Percentiles rank a stretch among this genome's conserved stretches.
Conservation (phyloP, 306 rosid genomes). For the Malus domestica region DNA sequence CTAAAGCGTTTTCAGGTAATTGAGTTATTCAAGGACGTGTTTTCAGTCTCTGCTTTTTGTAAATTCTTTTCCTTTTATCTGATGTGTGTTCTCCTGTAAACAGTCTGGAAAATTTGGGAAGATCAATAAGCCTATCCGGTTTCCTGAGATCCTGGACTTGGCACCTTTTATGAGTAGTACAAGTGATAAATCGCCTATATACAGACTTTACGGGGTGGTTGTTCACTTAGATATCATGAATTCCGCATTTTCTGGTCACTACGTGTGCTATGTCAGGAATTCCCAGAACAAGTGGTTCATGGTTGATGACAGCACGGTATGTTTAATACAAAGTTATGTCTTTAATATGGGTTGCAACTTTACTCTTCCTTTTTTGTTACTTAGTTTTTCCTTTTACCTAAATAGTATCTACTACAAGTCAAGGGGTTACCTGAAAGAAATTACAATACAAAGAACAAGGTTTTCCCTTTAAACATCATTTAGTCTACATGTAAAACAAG, state of each 20-base stretch:
- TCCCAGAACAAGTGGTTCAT: conserved; percentile 92
- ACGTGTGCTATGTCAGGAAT: conserved; percentile 87
- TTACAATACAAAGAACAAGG: background rate
- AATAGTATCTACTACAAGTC: background rate
- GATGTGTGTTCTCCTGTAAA: background rate
- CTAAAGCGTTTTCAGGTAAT: conserved; percentile 93
- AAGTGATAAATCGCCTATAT: conserved; percentile 78
- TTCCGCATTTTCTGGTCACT: conserved; percentile 94
- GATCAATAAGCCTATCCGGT: conserved; percentile 81
- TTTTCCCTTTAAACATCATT: background rate
- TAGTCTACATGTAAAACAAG: background rate
- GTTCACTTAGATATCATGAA: conserved; percentile 95
- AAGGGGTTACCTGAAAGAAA: background rate
- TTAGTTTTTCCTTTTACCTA: background rate
- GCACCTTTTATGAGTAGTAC: conserved; percentile 89
- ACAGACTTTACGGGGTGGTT: conserved; percentile 80
- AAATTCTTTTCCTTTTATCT: background rate
- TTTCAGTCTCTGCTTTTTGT: conserved; percentile 1
- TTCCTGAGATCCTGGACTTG: conserved; percentile 77
- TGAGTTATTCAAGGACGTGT: background rate
- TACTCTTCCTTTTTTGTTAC: background rate
- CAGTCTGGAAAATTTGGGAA: conserved; percentile 98
- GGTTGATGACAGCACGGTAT: conserved; percentile 86
- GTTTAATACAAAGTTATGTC: conserved; percentile 11
- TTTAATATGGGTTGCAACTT: background rate